Base-by-base conservation (phyloP, 2,329 filamentous ascomycete genomes). In the Pleomassaria siparia region DNA sequence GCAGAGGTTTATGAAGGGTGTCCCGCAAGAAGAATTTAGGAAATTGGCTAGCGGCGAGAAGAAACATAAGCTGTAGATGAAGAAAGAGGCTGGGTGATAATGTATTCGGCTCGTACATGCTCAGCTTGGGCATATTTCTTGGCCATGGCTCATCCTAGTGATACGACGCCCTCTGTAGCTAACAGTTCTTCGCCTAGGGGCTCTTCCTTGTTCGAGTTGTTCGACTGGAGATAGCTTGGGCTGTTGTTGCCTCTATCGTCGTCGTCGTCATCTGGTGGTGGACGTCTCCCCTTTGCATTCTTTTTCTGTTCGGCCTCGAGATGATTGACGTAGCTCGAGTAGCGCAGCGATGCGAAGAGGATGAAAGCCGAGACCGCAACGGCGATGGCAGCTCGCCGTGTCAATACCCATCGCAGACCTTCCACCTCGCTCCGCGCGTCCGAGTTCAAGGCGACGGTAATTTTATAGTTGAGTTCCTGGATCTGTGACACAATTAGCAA, bases 391-490 rank as follows among this genome's bases (percentile, higher is more conserved):
- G 83, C 83, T n/a, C 84, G 74, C 37, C 84, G 73, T 9, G 84
- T 87, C 47, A 87, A 73, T 33, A 96, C 85, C 94, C 94, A 97
- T 50, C 94, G 80, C 40, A 99, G 76, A 1, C 86, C 88, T 70
- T 99, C 94, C 40, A 97, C 91, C 60, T 96, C 89, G 4, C 88
- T 92, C 68, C 92, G 91, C 40, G 88, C 85, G 70, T 97, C 94
- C 53, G 89, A 94, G 69, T 90, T 95, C 35, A 99, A 80, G 32
- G 83, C 80, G 25, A 96, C 90, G 18, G 89, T 95, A 70, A 99
- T 97, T 69, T 95, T 94, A 74, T 97, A 96, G 72, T 92, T 95
- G 58, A 97, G 80, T 74, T 96, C 88, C 77, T 96, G 91, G 53
- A 96, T 91, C 80, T 89, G 62, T 11, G 20, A 18, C 10, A 21